Evolutionary conservation across 441 rosid species (phyloP), one percentile per base, ranked within the genome.

Genomic region (Jatropha podagrica): DNA sequence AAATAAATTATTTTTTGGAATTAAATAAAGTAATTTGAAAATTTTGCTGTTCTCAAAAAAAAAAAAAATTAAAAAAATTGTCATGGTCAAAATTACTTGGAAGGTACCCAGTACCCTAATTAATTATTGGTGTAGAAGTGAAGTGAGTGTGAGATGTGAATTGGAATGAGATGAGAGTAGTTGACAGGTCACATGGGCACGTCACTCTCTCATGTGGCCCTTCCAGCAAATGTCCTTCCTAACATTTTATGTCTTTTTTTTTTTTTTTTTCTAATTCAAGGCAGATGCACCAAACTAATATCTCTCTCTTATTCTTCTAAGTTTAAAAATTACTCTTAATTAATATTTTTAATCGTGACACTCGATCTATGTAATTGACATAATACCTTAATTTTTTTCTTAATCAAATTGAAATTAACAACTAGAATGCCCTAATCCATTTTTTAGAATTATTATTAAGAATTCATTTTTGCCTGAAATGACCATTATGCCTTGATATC

Each of bases 151-250:
- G 38, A 26, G 46, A n/a, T 48, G 27, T 38, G 68, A 64, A 64
- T 4, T 37, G 48, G 44, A 40, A 61, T 18, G 56, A 60, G 6
- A 48, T 5, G 27, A 32, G 27, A 48, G 68, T 5, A 5, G 55
- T 60, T 72, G 60, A 72, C 48, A 72, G 32, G 60, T 72, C 75
- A 72, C 68, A 48, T 48, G 75, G 59, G 32, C 42, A 9, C 15
- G 15, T 18, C 68, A 9, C 32, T 37, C 11, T 46, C 68, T 62
- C 60, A 27, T 10, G 75, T 62, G 75, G 18, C 68, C 41, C 67
- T 40, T 7, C 11, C 74, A 42, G 7, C 66, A 26, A 13, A 59
- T 23, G 14, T 41, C 74, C 18, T 20, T 11, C 27, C 49, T 32
- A 13, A 20, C 66, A 26, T 1, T 10, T 15, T 51, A 9, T 15